Conservation (phyloP, 371 early-diverging fungal genomes). For the Syncephalastrum monosporum region DNA sequence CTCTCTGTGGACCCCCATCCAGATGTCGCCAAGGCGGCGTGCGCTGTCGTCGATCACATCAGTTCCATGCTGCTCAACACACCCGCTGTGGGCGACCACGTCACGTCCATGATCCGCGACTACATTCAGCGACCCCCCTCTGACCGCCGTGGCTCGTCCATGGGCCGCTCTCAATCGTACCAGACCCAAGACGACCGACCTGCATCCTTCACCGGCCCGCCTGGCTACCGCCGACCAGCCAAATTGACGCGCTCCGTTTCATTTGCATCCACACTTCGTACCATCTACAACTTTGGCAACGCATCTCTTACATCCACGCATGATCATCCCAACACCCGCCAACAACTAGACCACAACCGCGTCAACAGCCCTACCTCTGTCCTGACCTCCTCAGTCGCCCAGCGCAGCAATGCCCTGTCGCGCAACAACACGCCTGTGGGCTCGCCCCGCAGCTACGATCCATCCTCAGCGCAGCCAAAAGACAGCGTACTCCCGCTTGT, state of each 20-base stretch:
- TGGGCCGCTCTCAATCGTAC: slow-evolving; percentile 28
- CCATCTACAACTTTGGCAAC: slow-evolving; percentile 48
- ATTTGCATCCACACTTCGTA: slow-evolving; percentile 50
- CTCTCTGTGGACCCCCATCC: slow-evolving; percentile 80
- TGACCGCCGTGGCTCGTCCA: slow-evolving; percentile 4
- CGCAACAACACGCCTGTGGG: slow-evolving; percentile 4
- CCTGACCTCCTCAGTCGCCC: not conserved
- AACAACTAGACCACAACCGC: slow-evolving; percentile 14
- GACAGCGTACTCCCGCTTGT: slow-evolving; percentile 42
- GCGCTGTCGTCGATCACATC: slow-evolving; percentile 73
- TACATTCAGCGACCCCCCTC: slow-evolving; percentile 19
- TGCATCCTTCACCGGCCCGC: slow-evolving; percentile 2
- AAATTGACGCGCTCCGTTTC: slow-evolving; percentile 48
- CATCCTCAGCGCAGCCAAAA: slow-evolving; percentile 3
- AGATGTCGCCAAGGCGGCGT: slow-evolving; percentile 65
- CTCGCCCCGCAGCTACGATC: slow-evolving; percentile 7
- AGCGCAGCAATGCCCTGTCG: slow-evolving; percentile 10
- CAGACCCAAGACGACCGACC: slow-evolving; percentile 18
- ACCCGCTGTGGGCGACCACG: slow-evolving; percentile 39
- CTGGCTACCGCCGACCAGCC: slow-evolving; percentile 27
- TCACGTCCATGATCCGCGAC: slow-evolving; percentile 33
- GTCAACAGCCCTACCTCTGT: not conserved
- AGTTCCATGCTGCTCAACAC: slow-evolving; percentile 50
- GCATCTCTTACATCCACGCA: slow-evolving; percentile 12
- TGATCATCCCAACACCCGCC: slow-evolving; percentile 16